Evolutionary conservation across 1,284 basidiomycete genomes (phyloP), one percentile per base, ranked within the genome.

Genomic region (Rhodotorula sp.): DNA sequence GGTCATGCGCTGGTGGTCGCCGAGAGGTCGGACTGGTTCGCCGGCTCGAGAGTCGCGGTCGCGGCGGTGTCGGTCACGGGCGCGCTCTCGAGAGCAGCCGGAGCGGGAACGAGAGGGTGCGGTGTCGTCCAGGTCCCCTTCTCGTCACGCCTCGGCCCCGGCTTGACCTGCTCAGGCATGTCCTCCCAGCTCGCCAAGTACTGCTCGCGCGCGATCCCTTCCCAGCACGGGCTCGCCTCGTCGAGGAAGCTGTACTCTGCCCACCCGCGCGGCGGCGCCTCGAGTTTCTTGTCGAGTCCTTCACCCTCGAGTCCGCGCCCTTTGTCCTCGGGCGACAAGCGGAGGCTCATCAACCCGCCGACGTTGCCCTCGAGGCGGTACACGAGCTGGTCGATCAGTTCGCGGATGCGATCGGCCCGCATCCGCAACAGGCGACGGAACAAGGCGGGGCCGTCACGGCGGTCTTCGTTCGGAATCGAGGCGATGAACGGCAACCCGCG

Each of bases 401-500:
- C 58, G 52, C 80, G 78, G 70, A 83, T 80, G 18, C 85, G 81
- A 48, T 79, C 71, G 18, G 85, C 46, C 21, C 84, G 81, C 69
- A 84, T 59, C 49, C 78, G 75, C 59, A 82, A 81, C 69, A 84
- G 78, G 21, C 84, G 82, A 5, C 79, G 65, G 56, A 79, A 75
- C 74, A 79, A 81, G n/a, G 82, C 82, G 31, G 71, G 52, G 6
- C 75, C 76, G 70, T 76, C 78, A 71, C 82, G 82, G 58, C 83
- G 79, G 63, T 84, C 83, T 12, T 81, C 80, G 23, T 72, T 29
- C 20, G 72, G 56, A 63, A 85, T 77, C 46, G 78, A 75, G 7
- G 82, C 78, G 69, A 82, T 80, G 78, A 80, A 86, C 8, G 84
- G 79, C 21, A 80, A 61, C 8, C 84, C 85, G 21, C 81, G 80